phyloP scores from a whole-genome alignment of 371 early-diverging fungal genomes.

The Syncephalastrum monosporum region DNA sequence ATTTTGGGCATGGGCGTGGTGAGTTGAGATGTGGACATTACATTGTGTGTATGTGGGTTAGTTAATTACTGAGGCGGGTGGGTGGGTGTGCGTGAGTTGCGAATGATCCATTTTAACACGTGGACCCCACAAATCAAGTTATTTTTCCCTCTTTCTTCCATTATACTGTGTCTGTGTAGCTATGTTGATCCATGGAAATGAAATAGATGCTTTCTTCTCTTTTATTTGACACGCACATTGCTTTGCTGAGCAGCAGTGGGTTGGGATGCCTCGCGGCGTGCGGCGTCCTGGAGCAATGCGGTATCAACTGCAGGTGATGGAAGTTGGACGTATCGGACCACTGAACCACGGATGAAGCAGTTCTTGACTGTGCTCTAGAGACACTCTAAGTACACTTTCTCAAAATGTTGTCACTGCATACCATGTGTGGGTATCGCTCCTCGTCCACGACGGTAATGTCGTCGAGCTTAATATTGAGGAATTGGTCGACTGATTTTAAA shows the following conservation, averaged over 20 bases:
- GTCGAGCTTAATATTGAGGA: slow-evolving; percentile 96
- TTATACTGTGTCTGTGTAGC: too few relatives aligned
- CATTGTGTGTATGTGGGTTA: too few relatives aligned
- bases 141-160: slow-evolving; percentile 3
- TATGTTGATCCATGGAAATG: not conserved
- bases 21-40: too few relatives aligned
- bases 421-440: slow-evolving; percentile 95
- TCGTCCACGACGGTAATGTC: slow-evolving; percentile 88
- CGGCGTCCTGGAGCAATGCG: slow-evolving; percentile 94
- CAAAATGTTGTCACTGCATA: slow-evolving; percentile 27
- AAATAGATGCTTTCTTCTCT: slow-evolving; percentile 3
- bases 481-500: slow-evolving; percentile 97
- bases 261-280: slow-evolving; percentile 82
- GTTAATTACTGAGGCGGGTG: too few relatives aligned
- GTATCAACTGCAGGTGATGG: slow-evolving; percentile 89
- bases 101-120: not conserved
- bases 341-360: slow-evolving; percentile 98
- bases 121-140: not conserved
- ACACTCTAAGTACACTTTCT: not conserved
- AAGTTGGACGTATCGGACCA: slow-evolving; percentile 95
- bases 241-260: slow-evolving; percentile 54
- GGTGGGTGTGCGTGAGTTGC: too few relatives aligned
- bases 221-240: slow-evolving; percentile 53
- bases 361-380: slow-evolving; percentile 90
- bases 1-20: too few relatives aligned